Base-by-base conservation (phyloP, 768 basidiomycete species). In the Russula dissimulans region DNA sequence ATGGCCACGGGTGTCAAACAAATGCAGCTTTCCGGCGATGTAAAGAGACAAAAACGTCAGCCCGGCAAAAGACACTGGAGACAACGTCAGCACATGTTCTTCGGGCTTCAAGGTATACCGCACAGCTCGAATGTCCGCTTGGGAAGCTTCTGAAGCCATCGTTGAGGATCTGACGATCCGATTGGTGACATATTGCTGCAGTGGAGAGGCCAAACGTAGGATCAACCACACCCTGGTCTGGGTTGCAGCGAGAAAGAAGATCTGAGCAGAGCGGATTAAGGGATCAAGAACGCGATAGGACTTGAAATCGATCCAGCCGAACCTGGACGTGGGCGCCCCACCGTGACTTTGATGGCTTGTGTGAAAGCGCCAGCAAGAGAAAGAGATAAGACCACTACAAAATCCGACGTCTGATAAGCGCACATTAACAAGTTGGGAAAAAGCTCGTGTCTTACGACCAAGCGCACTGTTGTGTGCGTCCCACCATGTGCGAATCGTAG, bases 131-230 rank as follows among this genome's bases (percentile, higher is more conserved):
- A 72, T 97, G 94, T 1, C 95, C 95, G 56, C 89, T 91, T 14
- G 87, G 88, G 71, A 97, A 97, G 69, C 91, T 94, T 66, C 89
- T 81, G 76, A 91, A 97, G 1, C 94, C 95, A 73, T 95, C 91
- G 32, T 77, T 74, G 64, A 94, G 71, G 31, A 85, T 78, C 8
- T 68, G 64, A 17, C 70, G 66, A 63, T 89, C 73, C 5, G 81
- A 77, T 66, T 87, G 86, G 1, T 90, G 91, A 72, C 97, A 99
- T 55, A 95, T 84, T 5, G 80, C 78, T 54, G 79, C 81, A n/a
- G 78, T 83, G 0, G 85, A 83, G 8, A 98, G 75, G 0, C 90
- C 88, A 64, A 81, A 95, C 1, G 77, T 69, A 5, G 85, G 81
- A 67, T 97, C 87, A 1, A 72, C 73, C 3, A 87, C 77, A 4